Base-by-base conservation (phyloP, 2,329 filamentous ascomycete species). In the Alternaria sp. region DNA sequence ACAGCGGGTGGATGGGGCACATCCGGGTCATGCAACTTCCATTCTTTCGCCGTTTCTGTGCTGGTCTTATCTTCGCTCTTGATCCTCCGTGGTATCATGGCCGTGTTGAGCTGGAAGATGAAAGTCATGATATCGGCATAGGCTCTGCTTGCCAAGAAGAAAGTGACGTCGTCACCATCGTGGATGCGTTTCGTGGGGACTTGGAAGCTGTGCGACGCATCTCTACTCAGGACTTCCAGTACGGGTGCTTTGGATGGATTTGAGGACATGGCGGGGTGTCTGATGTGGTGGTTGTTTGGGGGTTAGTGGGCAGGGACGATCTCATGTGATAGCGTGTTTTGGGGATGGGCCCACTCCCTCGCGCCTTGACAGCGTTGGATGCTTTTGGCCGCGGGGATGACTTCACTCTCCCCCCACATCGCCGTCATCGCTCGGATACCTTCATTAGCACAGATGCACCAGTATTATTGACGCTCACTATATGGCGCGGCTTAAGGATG, bases 41-140 rank as follows among this genome's bases (percentile, higher is more conserved):
- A 90, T n/a, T 85, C 84, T 68, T 87, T 86, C 46, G 83, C 77
- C 49, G 77, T 78, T 17, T 78, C 75, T 64, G 79, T 77, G 15
- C 54, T 59, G 57, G 79, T 72, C 13, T 47, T 17, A 68, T 80
- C 72, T 19, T 79, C 77, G 40, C 80, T 76, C 3, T 75, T 63
- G 3, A 76, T 71, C 69, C 86, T 89, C 19, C 88, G 84, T 0
- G 95, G 94, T 69, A 95, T 92, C 81, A 98, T 88, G 11, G 94
- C 87, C 61, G 90, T 89, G 79, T 97, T 98, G 52, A 99, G 89
- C 81, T 98, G 96, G 69, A 97, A 85, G 50, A 98, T 83, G 78
- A 97, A 98, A 50, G 88, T 86, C 79, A 93, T 91, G 57, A 99
- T 92, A 76, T 97, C 93, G 62, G 89, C 87, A 81, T 98, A 97